Evolutionary conservation across 1,284 basidiomycete genomes (phyloP), one percentile per base, ranked within the genome.

Genomic region (Cronartium quercuum): DNA sequence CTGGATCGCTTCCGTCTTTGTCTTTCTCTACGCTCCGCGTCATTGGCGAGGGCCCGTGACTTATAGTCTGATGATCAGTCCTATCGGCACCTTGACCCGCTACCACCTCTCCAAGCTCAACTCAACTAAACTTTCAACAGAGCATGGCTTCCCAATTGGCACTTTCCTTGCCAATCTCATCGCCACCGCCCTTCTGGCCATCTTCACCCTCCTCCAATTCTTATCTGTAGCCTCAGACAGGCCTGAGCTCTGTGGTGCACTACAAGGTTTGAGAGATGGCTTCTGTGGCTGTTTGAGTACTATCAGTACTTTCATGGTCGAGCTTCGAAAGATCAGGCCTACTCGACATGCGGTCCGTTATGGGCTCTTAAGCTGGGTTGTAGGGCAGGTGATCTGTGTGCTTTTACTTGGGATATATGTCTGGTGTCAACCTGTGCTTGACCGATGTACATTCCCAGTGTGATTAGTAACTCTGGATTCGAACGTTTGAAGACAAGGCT

Each of bases 211-310:
- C 62, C 82, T 91, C 51, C 90, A 92, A 80, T 86, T 87, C 75
- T 82, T 85, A 2, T 79, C 81, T 0, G 78, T 80, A 12, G 77
- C 70, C 63, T 24, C 55, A 79, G 29, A 84, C 85, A 1, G 82
- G 85, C 21, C 86, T 85, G 35, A 84, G 86, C 57, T 61, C 57
- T 96, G 93, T 80, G 85, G 87, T 47, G 84, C 91, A 21, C 82
- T 95, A 62, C 88, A 90, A 80, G 92, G 91, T 0, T 83, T 98
- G 37, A 85, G 86, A 41, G 91, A 97, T 80, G 96, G 96, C 2
- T 97, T 94, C 80, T 98, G 94, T 80, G 96, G 94, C 7, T 94
- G 92, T 82, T 84, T 98, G 77, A 94, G 90, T 3, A 99, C 96
- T 0, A 86, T 99, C 76, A 94, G 91, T 82, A 98, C 94, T 12